These are phyloP conservation scores for Thraustotheca clavata DNA, from an alignment of 352 stramenopile genomes.

Conservation along the genomic window DNA sequence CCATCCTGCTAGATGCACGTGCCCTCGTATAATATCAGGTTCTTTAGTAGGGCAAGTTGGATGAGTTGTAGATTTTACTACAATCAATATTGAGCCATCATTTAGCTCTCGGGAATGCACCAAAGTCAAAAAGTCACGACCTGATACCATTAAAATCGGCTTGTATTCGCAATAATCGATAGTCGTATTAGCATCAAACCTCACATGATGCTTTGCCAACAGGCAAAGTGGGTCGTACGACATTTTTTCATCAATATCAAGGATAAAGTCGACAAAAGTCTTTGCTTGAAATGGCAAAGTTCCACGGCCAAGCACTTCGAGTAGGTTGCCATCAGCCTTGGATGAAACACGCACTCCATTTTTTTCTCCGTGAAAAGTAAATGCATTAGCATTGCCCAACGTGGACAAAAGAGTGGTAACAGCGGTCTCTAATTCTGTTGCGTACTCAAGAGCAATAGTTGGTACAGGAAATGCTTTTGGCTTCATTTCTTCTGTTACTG, in stretches of 20 bases:
- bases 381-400: slow-evolving; percentile 61
- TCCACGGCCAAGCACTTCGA: slow-evolving; percentile 43
- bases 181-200: slow-evolving; percentile 46
- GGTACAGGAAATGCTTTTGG: background rate
- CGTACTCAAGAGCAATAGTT: slow-evolving; percentile 21
- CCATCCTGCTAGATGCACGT: slow-evolving; percentile 54
- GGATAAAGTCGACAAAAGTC: slow-evolving; percentile 41
- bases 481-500: no score
- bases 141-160: slow-evolving; percentile 60
- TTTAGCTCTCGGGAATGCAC: slow-evolving; percentile 58
- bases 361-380: slow-evolving; percentile 63
- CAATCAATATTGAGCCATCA: slow-evolving; percentile 55
- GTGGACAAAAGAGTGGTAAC: slow-evolving; percentile 47
- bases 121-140: slow-evolving; percentile 63
- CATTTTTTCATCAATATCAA: slow-evolving; percentile 41
- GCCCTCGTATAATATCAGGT: slow-evolving; percentile 53
- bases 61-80: slow-evolving; percentile 59
- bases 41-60: slow-evolving; percentile 47
- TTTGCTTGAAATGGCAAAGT: slow-evolving; percentile 44
- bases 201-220: slow-evolving; percentile 31
- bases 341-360: slow-evolving; percentile 58
- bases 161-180: slow-evolving; percentile 78
- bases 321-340: slow-evolving; percentile 57
- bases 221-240: slow-evolving; percentile 50
- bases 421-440: slow-evolving; percentile 32